These are phyloP conservation scores for Porcisia deanei DNA, from an alignment of 208 protist genomes.

Conservation along the genomic window DNA sequence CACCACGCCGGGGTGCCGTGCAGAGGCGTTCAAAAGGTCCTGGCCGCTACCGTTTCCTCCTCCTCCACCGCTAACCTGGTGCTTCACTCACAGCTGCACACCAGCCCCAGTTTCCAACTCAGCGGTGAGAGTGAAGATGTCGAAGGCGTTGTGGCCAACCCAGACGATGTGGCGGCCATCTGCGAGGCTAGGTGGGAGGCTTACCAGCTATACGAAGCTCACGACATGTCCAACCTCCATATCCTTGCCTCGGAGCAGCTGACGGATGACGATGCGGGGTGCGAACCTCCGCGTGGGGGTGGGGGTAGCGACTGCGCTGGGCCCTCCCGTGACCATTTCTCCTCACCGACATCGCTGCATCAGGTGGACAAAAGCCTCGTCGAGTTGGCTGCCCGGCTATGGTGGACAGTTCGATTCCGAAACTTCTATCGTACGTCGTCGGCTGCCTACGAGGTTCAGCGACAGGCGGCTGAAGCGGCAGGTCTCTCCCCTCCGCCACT, in stretches of 20 bases:
- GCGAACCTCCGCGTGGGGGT: background rate
- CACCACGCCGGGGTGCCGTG: constrained; percentile 3
- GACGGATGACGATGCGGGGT: background rate
- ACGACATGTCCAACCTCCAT: constrained; percentile 25
- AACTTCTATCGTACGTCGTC: constrained; percentile 28
- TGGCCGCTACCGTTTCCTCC: background rate
- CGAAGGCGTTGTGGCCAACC: constrained; percentile 5
- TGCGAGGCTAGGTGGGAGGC: constrained; percentile 34
- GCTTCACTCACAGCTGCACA: background rate
- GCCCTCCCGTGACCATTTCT: too few species aligned
- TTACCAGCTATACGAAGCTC: constrained; percentile 34
- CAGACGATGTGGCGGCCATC: constrained; percentile 12
- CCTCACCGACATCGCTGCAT: constrained; percentile 2
- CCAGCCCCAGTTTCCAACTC: background rate
- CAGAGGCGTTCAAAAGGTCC: background rate
- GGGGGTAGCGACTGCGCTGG: background rate
- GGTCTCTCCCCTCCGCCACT: constrained; percentile 7
- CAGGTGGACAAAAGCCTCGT: constrained; percentile 26
- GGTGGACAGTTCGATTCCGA: constrained; percentile 34
- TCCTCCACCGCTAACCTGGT: background rate
- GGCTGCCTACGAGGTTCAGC: constrained; percentile 33
- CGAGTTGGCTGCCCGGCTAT: constrained; percentile 33
- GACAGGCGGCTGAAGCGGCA: constrained; percentile 24
- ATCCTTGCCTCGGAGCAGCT: constrained; percentile 31
- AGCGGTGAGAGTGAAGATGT: constrained; percentile 1